Evolutionary conservation across 2,329 filamentous ascomycete species (phyloP).

Genomic region (Hymenoscyphus fructigenus): DNA sequence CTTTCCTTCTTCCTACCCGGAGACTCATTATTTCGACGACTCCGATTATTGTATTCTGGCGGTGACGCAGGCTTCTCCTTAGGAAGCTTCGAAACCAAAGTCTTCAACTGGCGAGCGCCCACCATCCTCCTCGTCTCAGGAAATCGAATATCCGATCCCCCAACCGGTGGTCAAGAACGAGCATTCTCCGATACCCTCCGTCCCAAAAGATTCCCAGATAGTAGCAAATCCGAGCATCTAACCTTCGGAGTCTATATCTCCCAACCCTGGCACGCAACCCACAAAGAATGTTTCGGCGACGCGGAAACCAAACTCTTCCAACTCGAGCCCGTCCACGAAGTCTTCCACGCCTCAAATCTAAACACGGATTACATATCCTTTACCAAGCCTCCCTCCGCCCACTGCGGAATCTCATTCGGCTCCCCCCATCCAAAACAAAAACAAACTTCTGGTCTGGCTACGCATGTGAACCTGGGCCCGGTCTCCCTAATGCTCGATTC

Average conservation of each 20-base stretch:
- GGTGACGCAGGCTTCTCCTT: conserved; percentile 72
- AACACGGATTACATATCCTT: conserved; percentile 70
- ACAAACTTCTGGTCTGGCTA: conserved; percentile 37
- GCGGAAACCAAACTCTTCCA: conserved; percentile 67
- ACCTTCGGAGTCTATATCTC: conserved; percentile 68
- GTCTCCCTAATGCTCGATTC: conserved; percentile 69
- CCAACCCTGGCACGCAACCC: conserved; percentile 67
- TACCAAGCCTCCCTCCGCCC: conserved; percentile 59
- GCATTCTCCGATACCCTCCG: conserved; percentile 62
- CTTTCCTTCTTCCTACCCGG: conserved; percentile 72
- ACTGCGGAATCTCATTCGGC: conserved; percentile 64
- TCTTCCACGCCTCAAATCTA: conserved; percentile 63
- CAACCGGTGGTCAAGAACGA: conserved; percentile 51
- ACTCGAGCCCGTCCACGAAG: conserved; percentile 68
- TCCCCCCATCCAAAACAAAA: conserved; percentile 55
- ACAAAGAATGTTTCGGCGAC: conserved; percentile 67
- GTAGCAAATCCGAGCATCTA: conserved; percentile 51
- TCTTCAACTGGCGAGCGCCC: conserved; percentile 75
- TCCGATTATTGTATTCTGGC: conserved; percentile 69
- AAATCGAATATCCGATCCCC: conserved; percentile 52
- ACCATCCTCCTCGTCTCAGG: conserved; percentile 71
- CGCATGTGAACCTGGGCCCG: conserved; percentile 51
- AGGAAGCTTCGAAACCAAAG: conserved; percentile 71
- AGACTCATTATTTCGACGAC: conserved; percentile 60
- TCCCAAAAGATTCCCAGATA: conserved; percentile 57